Evolutionary conservation across 139 green algal genomes (phyloP).

Genomic region (Chlorella sp.): DNA sequence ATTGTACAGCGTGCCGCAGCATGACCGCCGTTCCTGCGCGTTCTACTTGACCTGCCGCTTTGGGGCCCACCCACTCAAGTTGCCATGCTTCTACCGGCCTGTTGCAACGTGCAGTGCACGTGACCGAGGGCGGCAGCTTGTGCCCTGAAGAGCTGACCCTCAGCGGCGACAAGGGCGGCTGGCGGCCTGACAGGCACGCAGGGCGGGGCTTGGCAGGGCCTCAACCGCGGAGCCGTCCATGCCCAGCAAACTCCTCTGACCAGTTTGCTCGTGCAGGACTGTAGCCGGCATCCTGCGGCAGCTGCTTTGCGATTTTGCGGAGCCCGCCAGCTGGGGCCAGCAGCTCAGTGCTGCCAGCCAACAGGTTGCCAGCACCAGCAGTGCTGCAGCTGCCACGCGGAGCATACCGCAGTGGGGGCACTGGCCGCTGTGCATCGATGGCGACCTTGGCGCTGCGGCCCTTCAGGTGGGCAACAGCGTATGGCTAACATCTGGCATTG

Average conservation of each 20-base stretch:
- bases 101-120: background rate
- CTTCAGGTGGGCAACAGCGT: background rate
- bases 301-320: background rate
- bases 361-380: too few relatives aligned
- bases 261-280: too few relatives aligned
- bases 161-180: background rate
- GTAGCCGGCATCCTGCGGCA: background rate
- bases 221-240: too few relatives aligned
- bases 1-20: too few relatives aligned
- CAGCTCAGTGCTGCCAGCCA: too few relatives aligned
- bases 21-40: too few relatives aligned
- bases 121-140: background rate
- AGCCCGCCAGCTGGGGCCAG: too few relatives aligned
- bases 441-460: background rate
- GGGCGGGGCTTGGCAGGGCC: too few relatives aligned
- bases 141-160: background rate
- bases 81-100: too few relatives aligned
- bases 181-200: background rate
- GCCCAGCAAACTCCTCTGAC: too few relatives aligned
- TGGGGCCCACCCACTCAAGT: too few relatives aligned
- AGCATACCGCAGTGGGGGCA: background rate
- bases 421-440: background rate
- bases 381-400: background rate
- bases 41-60: too few relatives aligned
- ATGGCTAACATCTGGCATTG: background rate